Evolutionary conservation across 148 eudicot species (phyloP), one percentile per base, ranked within the genome.

Genomic region (Rhododendron henanense): DNA sequence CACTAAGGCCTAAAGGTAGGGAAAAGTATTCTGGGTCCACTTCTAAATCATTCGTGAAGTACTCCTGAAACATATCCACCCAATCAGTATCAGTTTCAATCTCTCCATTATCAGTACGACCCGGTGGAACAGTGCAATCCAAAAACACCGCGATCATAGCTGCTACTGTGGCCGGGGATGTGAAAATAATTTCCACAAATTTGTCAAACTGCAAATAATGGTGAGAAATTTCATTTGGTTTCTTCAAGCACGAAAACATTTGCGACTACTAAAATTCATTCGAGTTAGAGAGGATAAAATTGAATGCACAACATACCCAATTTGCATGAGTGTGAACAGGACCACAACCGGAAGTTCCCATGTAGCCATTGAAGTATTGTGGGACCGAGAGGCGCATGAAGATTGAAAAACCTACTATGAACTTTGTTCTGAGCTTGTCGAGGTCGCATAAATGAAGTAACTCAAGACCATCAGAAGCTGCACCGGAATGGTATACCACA

Each of bases 381-480:
- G 99, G 93, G 35, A 95, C 92, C 0, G 99, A 96, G 84, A 96
- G 96, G 4, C 98, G 98, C 93, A 96, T 90, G 92, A 92, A 97
- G 85, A 95, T 79, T 2, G 98, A 91, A 79, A 93, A 93, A 2
- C 96, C 99, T 39, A 95, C 51, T 48, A 97, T 93, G 87, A 95
- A 95, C 93, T 92, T 97, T 77, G 98, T 92, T 88, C 98, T 95
- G 88, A 91, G 94, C 88, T 98, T 97, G 93, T 94, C 95, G 84
- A 95, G 93, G 90, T 93, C 92, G 94, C 99, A 97, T 88, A 90
- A 93, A 57, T 94, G 99, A 67, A 97, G 95, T 81, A 93, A 87
- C 16, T 94, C 93, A 63, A 96, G 85, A 83, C 98, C 96, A 84
- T 95, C 92, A 77, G 99, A 92, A 67, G 93, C 98, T 96, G 94